Evolutionary conservation across 108 stramenopile genomes (phyloP).

Genomic region (Fistulifera pelliculosa): DNA sequence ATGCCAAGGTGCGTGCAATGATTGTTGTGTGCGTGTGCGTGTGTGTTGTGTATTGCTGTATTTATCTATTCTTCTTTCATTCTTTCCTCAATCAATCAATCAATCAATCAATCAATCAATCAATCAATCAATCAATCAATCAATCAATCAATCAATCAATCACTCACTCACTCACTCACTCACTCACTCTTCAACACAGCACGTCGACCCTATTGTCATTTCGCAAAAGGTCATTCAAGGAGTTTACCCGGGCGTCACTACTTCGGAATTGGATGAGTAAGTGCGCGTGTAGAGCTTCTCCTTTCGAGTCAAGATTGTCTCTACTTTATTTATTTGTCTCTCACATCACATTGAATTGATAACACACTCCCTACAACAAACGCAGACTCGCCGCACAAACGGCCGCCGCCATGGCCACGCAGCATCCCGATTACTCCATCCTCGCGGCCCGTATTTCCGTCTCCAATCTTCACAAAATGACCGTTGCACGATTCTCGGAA

Average conservation of each 20-base stretch:
- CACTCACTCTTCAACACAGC: conserved; percentile 25
- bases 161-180: not conserved
- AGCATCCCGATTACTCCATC: conserved; percentile 96
- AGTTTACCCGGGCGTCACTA: conserved; percentile 97
- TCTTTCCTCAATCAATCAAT: too few species aligned
- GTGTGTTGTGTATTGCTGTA: too few species aligned
- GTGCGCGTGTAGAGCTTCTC: too few species aligned
- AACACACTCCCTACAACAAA: not conserved
- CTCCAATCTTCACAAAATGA: conserved; percentile 96
- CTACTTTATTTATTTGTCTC: too few species aligned
- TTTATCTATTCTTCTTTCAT: too few species aligned
- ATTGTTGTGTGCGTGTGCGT: too few species aligned
- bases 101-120: too few species aligned
- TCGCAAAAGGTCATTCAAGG: conserved; percentile 99
- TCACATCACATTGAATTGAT: not conserved
- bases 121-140: too few species aligned
- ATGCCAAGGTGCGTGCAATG: conserved; percentile 85
- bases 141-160: too few species aligned
- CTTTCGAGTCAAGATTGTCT: too few species aligned
- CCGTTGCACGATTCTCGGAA: conserved; percentile 85
- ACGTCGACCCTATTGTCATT: conserved; percentile 85
- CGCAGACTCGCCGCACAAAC: conserved; percentile 94
- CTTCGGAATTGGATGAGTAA: conserved; percentile 93
- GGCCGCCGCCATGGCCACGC: conserved; percentile 95
- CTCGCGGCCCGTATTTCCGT: conserved; percentile 98